Percentiles rank a stretch among this genome's conserved stretches.
These are phyloP conservation scores for Oryza glumipatula DNA, from an alignment of 176 grass and related monocot genomes.

Conservation along the genomic window DNA sequence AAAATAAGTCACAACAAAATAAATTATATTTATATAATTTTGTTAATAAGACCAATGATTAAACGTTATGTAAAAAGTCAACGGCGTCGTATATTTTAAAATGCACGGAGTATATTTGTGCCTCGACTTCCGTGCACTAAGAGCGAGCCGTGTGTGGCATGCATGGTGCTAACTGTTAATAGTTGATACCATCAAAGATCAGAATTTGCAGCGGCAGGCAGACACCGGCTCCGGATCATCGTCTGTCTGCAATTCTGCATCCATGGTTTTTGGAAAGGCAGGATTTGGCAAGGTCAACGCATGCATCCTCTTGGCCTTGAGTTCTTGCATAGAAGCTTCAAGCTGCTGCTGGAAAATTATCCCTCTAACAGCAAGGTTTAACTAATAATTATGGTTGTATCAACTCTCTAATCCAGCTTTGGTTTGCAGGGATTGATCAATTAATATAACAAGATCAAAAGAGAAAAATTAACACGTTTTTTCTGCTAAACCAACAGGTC, in stretches of 20 bases:
- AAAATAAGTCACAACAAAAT: too few relatives aligned
- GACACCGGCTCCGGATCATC: not conserved
- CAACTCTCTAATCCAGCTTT: slow-evolving; percentile 20
- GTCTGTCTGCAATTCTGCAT: not conserved
- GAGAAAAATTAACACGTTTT: slow-evolving; percentile 10
- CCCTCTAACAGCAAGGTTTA: not conserved
- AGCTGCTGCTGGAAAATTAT: not conserved
- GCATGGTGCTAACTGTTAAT: not conserved
- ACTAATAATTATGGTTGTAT: not conserved
- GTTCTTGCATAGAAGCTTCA: not conserved
- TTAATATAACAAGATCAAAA: slow-evolving; percentile 5
- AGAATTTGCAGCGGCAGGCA: slow-evolving; percentile 3
- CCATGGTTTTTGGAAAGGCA: not conserved
- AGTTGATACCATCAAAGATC: not conserved
- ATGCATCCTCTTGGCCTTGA: not conserved
- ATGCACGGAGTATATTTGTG: too few relatives aligned
- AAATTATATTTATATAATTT: too few relatives aligned
- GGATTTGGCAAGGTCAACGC: slow-evolving; percentile 14
- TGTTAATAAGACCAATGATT: too few relatives aligned
- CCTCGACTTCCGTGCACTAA: not conserved
- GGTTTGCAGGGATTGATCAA: not conserved
- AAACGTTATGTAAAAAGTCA: too few relatives aligned
- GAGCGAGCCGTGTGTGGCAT: too few relatives aligned
- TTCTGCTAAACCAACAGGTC: slow-evolving; percentile 25
- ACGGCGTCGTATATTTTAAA: too few relatives aligned